phyloP scores from a whole-genome alignment of 2,329 filamentous ascomycete genomes.

The Alternaria gansuensis region DNA sequence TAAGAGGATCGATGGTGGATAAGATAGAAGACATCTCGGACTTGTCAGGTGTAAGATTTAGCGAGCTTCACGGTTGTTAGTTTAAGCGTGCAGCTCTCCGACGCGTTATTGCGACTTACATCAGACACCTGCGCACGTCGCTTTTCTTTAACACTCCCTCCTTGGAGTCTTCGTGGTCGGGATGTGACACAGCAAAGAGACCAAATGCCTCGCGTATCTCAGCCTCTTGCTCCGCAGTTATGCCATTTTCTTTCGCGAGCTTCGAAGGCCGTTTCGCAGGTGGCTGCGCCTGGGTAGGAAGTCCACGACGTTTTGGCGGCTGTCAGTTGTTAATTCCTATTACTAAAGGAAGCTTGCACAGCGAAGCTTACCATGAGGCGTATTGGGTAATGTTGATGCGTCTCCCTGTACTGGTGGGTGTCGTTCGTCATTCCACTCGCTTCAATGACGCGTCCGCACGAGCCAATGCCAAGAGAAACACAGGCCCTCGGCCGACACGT shows the following conservation, averaged over 20 bases:
- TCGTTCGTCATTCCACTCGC: slow-evolving; percentile 6
- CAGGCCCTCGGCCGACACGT: neutral
- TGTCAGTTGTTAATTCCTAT: slow-evolving; percentile 20
- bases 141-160: slow-evolving; percentile 54
- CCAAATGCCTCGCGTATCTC: slow-evolving; percentile 92
- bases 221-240: slow-evolving; percentile 82
- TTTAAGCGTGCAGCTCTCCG: neutral
- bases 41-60: slow-evolving; percentile 73
- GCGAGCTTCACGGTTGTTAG: slow-evolving; percentile 66
- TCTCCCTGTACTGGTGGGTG: neutral
- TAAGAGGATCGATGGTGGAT: slow-evolving; percentile 82
- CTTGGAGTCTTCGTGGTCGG: slow-evolving; percentile 74
- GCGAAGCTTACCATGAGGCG: slow-evolving; percentile 31
- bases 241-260: slow-evolving; percentile 89
- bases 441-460: slow-evolving; percentile 34
- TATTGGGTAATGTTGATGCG: neutral
- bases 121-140: slow-evolving; percentile 59
- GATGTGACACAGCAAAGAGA: slow-evolving; percentile 68
- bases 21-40: slow-evolving; percentile 79
- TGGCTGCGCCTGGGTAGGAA: slow-evolving; percentile 28
- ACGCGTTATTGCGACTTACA: slow-evolving; percentile 54
- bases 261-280: slow-evolving; percentile 72
- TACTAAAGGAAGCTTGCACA: neutral
- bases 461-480: slow-evolving; percentile 14
- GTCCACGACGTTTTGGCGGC: slow-evolving; percentile 45